Evolutionary conservation across 1,139 yeast species (phyloP).

Genomic region (Protomyces inouyei): DNA sequence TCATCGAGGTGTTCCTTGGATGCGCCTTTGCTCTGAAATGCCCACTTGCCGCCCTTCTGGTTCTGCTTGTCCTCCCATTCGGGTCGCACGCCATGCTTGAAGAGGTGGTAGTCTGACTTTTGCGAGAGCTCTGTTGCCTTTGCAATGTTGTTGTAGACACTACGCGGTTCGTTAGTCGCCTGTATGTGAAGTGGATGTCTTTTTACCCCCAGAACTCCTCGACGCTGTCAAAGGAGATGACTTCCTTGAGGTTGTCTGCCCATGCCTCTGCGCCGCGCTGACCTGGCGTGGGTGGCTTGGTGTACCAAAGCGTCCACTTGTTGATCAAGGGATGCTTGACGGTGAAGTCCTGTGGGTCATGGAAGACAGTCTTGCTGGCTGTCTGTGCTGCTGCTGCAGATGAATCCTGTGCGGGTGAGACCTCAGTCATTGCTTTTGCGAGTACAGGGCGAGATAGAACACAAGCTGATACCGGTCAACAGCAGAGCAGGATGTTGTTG

Average conservation of each 20-base stretch:
- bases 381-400: not conserved
- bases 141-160: conserved; percentile 84
- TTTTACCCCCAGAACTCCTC: conserved; percentile 92
- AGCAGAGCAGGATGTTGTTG: not conserved
- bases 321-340: conserved; percentile 88
- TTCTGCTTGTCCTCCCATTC: conserved; percentile 97
- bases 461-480: not conserved
- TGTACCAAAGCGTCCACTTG: conserved; percentile 97
- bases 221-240: conserved; percentile 82
- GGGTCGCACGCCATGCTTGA: conserved; percentile 91
- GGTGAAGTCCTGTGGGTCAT: conserved; percentile 63
- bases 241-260: conserved; percentile 90
- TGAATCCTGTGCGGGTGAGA: not conserved
- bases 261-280: conserved; percentile 61
- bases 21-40: conserved; percentile 66
- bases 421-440: not conserved
- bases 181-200: not conserved
- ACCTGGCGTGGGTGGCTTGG: conserved; percentile 76
- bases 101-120: conserved; percentile 91
- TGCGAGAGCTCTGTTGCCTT: conserved; percentile 85
- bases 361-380: conserved; percentile 51
- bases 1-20: conserved; percentile 66
- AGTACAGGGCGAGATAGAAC: not conserved
- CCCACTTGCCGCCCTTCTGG: conserved; percentile 93
- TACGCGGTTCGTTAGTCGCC: not conserved